Conservation (phyloP, 148 eudicot species). For the Talinum fruticosum region DNA sequence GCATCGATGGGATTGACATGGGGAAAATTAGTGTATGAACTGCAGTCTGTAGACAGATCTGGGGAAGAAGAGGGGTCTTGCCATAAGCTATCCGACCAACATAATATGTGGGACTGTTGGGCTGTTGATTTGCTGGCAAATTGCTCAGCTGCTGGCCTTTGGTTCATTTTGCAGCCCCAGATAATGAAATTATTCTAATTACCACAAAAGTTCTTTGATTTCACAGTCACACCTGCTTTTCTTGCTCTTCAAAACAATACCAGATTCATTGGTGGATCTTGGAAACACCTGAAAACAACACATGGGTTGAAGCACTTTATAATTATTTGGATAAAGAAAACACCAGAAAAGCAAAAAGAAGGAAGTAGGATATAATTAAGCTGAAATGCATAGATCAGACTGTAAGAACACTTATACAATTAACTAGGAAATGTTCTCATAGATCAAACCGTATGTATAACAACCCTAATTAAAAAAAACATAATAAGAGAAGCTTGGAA, state of each 20-base stretch:
- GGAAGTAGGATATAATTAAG: too few relatives aligned
- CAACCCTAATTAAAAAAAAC: too few relatives aligned
- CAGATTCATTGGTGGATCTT: background rate
- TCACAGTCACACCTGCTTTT: background rate
- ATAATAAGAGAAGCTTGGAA: too few relatives aligned
- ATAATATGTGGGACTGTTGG: constrained; percentile 1
- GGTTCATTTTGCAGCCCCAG: constrained; percentile 12
- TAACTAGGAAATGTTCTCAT: too few relatives aligned
- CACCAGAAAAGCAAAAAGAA: too few relatives aligned
- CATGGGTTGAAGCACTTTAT: background rate
- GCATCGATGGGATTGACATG: background rate
- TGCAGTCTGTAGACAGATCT: constrained; percentile 20
- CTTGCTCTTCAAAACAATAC: background rate
- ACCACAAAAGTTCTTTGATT: background rate
- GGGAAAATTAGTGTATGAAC: constrained; percentile 1
- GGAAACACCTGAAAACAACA: background rate
- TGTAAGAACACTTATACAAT: too few relatives aligned
- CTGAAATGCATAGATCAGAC: too few relatives aligned
- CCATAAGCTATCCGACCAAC: constrained; percentile 21
- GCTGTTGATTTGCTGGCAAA: constrained; percentile 18
- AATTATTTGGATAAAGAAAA: too few relatives aligned
- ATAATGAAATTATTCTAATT: background rate
- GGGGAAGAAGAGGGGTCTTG: constrained; percentile 15
- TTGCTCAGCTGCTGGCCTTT: constrained; percentile 11
- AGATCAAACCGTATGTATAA: too few relatives aligned